A percentile compares a stretch with the other conserved stretches of the same genome.
These are phyloP conservation scores for Colletotrichum camelliae DNA, from an alignment of 2,329 filamentous ascomycete species.

Conservation along the genomic window DNA sequence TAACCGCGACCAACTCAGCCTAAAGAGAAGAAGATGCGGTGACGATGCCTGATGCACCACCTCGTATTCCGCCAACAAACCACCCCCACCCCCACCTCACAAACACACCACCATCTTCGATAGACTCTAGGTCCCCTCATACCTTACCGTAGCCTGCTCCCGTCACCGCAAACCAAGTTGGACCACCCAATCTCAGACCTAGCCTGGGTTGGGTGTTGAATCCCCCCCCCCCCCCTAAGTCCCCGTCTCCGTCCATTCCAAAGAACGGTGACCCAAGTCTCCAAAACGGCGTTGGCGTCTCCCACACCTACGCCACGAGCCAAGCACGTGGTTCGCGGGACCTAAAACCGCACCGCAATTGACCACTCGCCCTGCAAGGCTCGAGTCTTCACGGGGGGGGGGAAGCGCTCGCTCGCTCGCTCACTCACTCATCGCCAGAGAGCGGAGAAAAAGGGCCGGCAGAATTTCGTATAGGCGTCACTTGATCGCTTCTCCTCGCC, in stretches of 20 bases:
- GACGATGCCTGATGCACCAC: background rate
- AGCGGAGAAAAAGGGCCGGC: too few relatives aligned
- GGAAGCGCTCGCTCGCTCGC: background rate
- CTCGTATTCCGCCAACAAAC: background rate
- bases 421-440: background rate
- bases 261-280: background rate
- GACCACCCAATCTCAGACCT: background rate
- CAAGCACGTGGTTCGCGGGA: background rate
- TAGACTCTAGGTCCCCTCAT: background rate
- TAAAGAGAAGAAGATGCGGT: background rate
- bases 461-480: background rate
- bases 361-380: rapidly evolving
- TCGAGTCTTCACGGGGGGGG: background rate
- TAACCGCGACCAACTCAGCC: background rate
- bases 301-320: background rate
- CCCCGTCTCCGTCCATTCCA: background rate
- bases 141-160: background rate
- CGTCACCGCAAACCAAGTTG: background rate
- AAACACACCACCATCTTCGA: background rate
- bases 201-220: background rate
- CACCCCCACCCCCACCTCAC: background rate
- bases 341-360: background rate
- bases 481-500: background rate
- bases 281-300: background rate
- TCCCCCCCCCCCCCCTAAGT: too few relatives aligned